Base-by-base conservation (phyloP, 2,329 filamentous ascomycete species). In the Ciborinia camelliae region DNA sequence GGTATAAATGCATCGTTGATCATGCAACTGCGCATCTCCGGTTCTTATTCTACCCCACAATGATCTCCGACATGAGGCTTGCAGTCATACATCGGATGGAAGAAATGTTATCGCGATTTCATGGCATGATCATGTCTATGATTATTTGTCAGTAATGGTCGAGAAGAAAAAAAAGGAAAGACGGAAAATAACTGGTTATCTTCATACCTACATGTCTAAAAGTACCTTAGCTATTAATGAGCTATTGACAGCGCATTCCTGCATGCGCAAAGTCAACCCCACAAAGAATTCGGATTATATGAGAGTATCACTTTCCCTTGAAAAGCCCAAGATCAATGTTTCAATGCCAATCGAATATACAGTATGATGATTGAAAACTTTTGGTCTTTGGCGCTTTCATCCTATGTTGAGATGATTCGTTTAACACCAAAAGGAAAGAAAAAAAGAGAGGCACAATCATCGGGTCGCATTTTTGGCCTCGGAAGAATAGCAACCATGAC, bases 161-260 rank as follows among this genome's bases (percentile, higher is more conserved):
- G 63, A 50, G 45, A 54, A 57, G 30, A 37, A 50, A 41, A 54
- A 57, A 35, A 37, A 63, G 32, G 55, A 62, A 53, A 48, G 55
- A 47, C 5, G 57, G 54, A 62, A 66, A 64, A 61, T 62, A 48
- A 65, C 67, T 66, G 67, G 65, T 45, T 53, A 26, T 58, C 48
- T 54, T 54, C 63, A 64, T 68, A 60, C 68, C 55, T 47, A 26
- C 15, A 41, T 47, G 18, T 32, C 55, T 23, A 45, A n/a, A n/a
- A 23, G 28, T 26, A 35, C 30, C 71, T n/a, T n/a, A n/a, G n/a
- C n/a, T n/a, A n/a, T n/a, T 71, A 68, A 30, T 71, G 66, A 64
- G 63, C 39, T 67, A 52, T 54, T 70, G 72, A 72, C 71, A 73
- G 67, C 72, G 52, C 71, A 73, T 67, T 69, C 67, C 47, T 71